A percentile compares a stretch with the other conserved stretches of the same genome.
These are phyloP conservation scores for Gigaspora rosea DNA, from an alignment of 192 early-diverging fungal genomes.

Conservation along the genomic window DNA sequence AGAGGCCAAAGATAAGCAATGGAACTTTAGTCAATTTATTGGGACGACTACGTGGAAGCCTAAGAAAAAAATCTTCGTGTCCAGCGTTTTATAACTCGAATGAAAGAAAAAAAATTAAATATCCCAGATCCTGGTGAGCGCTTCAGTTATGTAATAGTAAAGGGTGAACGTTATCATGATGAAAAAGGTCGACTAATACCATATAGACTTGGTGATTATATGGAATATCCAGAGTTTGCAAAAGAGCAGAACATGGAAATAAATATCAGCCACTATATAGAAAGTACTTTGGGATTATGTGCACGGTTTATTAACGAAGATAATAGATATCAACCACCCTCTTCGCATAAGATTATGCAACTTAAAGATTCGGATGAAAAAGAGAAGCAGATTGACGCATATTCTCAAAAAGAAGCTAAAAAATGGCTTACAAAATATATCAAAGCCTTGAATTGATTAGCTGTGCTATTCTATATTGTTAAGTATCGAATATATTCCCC, in stretches of 20 bases:
- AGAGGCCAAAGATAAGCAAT: background rate
- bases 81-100: too few species aligned
- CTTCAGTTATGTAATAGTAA: conserved; percentile 21
- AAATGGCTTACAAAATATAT: conserved; percentile 6
- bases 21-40: too few species aligned
- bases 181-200: background rate
- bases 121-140: conserved; percentile 1
- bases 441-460: background rate
- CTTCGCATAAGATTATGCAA: too few species aligned
- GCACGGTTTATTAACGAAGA: background rate
- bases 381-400: too few species aligned
- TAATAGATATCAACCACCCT: conserved; percentile 1
- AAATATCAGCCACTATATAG: background rate
- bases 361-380: too few species aligned
- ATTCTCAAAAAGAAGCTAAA: conserved; percentile 16
- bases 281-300: conserved; percentile 1
- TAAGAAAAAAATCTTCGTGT: background rate
- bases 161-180: too few species aligned
- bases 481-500: too few species aligned
- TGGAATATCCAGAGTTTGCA: background rate
- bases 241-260: background rate
- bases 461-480: too few species aligned
- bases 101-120: background rate
- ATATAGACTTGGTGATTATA: background rate
- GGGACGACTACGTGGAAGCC: background rate